Conservation (phyloP, 75 land plant species). For the Picea glauca region DNA sequence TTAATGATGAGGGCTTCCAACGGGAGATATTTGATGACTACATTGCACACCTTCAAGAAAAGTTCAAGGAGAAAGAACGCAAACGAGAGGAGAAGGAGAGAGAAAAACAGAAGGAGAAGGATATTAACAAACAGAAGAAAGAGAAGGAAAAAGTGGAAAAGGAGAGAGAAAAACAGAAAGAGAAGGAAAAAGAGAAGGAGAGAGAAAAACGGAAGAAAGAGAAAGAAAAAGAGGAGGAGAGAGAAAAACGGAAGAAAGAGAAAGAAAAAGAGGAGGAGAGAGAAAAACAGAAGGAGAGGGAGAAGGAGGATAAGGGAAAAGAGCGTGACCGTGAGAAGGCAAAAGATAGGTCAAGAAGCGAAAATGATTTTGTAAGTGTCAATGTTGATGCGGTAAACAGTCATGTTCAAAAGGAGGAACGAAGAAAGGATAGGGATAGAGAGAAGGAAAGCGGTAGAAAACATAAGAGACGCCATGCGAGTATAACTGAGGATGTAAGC, state of each 20-base stretch:
- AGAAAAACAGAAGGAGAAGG: too few relatives aligned
- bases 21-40: slow-evolving; percentile 86
- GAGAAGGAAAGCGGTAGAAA: slow-evolving; percentile 79
- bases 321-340: slow-evolving; percentile 61
- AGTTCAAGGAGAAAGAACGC: slow-evolving; percentile 81
- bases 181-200: slow-evolving; percentile 35
- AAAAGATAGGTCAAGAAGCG: slow-evolving; percentile 54
- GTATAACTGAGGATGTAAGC: slow-evolving; percentile 53
- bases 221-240: background rate
- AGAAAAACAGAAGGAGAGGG: slow-evolving; percentile 24
- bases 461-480: slow-evolving; percentile 76
- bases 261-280: slow-evolving; percentile 34
- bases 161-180: too few relatives aligned
- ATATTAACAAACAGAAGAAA: too few relatives aligned
- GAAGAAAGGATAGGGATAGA: slow-evolving; percentile 39
- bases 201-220: slow-evolving; percentile 9
- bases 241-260: slow-evolving; percentile 14
- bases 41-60: slow-evolving; percentile 58
- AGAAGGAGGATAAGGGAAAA: slow-evolving; percentile 41
- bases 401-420: slow-evolving; percentile 59
- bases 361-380: slow-evolving; percentile 42
- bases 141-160: too few relatives aligned
- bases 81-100: slow-evolving; percentile 69
- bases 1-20: slow-evolving; percentile 56
- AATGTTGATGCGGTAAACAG: slow-evolving; percentile 48